These are phyloP conservation scores for Pseudonitzschia pungens DNA, from an alignment of 108 stramenopile genomes.

Conservation along the genomic window DNA sequence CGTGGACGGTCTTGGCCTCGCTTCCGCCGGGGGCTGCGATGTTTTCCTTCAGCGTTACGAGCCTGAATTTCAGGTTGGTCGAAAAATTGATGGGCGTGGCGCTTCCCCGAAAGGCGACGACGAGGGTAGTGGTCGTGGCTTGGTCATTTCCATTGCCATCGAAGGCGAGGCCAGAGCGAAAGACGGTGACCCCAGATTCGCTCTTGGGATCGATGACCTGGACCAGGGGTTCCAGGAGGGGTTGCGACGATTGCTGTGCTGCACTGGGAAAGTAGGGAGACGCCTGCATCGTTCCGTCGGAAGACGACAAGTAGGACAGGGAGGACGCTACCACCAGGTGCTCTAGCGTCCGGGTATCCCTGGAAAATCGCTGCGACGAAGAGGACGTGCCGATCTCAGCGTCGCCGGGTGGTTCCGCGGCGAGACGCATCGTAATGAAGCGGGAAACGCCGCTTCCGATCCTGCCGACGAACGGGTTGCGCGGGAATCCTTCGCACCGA, in stretches of 20 bases:
- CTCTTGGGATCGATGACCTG: slow-evolving; percentile 58
- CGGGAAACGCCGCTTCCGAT: too few species aligned
- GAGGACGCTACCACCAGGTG: slow-evolving; percentile 54
- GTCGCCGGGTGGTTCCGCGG: too few species aligned
- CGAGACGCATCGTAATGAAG: too few species aligned
- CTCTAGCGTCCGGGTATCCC: slow-evolving; percentile 5
- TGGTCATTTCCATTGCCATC: neutral
- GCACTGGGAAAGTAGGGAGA: slow-evolving; percentile 46
- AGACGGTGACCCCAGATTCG: slow-evolving; percentile 61
- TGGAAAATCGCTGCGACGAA: too few species aligned
- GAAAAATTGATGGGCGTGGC: slow-evolving; percentile 53
- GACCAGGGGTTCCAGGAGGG: slow-evolving; percentile 29
- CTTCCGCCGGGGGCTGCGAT: too few species aligned
- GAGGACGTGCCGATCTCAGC: too few species aligned
- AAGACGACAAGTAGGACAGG: slow-evolving; percentile 56
- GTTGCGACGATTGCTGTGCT: neutral
- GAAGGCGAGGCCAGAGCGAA: slow-evolving; percentile 12
- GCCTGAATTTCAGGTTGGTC: slow-evolving; percentile 55
- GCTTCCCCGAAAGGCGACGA: slow-evolving; percentile 62
- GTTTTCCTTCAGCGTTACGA: slow-evolving; percentile 36
- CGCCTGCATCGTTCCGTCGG: slow-evolving; percentile 36
- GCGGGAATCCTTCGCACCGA: too few species aligned
- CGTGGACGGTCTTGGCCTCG: slow-evolving; percentile 33
- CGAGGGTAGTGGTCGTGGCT: slow-evolving; percentile 14
- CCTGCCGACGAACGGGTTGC: too few species aligned